Percentiles rank a stretch among this genome's conserved stretches.
phyloP scores from a whole-genome alignment of 2,329 filamentous ascomycete species.

The Chalaropsis thielavioides region DNA sequence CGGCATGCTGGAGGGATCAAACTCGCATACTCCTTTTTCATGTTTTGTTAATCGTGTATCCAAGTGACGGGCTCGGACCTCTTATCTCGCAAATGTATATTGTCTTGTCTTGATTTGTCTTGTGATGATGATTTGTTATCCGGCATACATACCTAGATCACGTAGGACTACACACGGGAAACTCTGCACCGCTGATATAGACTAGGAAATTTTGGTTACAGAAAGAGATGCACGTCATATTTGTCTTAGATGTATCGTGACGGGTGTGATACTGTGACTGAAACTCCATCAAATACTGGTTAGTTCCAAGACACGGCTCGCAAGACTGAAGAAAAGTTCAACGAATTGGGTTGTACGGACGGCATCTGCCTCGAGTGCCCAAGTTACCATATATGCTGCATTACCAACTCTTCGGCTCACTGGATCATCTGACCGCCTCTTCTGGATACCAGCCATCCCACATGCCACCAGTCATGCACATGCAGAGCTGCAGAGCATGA shows the following conservation, averaged over 20 bases:
- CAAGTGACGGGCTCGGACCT: neutral
- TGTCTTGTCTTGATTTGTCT: neutral
- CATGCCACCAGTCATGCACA: neutral
- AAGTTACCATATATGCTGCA: neutral
- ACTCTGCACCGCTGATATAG: neutral
- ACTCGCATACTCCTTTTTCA: neutral
- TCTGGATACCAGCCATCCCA: neutral
- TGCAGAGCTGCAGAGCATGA: conserved; percentile 3
- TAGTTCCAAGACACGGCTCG: neutral
- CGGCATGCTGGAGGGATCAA: neutral
- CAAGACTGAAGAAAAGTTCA: neutral
- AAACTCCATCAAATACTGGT: neutral
- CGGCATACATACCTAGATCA: neutral
- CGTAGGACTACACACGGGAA: neutral
- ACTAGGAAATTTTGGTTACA: neutral
- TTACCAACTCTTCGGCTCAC: neutral
- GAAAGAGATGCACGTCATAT: neutral
- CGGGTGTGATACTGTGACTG: neutral
- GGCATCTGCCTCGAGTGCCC: neutral
- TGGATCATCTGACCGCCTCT: neutral
- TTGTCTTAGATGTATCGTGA: neutral
- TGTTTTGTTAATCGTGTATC: neutral
- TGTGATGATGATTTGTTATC: neutral
- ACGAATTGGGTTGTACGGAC: neutral
- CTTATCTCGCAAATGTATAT: neutral